Evolutionary conservation across 192 early-diverging fungal genomes (phyloP).

Genomic region (Chytriomyces confervae): DNA sequence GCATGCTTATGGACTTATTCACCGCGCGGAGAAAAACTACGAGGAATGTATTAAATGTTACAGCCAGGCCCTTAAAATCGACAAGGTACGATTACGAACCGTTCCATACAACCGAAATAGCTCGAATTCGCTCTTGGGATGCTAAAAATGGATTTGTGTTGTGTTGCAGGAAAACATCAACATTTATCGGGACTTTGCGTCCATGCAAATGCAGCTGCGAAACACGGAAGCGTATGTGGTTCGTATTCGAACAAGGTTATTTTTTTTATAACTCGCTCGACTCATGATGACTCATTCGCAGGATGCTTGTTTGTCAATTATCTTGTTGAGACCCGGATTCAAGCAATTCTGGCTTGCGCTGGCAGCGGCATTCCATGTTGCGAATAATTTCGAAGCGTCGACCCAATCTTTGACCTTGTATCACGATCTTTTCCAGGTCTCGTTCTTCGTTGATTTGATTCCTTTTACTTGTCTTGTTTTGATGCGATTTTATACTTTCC

Average conservation of each 20-base stretch:
- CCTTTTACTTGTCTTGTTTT: not conserved
- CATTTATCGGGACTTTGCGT: constrained; percentile 88
- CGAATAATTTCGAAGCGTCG: constrained; percentile 76
- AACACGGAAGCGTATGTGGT: constrained; percentile 77
- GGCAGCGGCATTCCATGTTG: constrained; percentile 83
- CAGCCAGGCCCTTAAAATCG: constrained; percentile 80
- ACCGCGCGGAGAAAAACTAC: constrained; percentile 92
- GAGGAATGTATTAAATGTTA: constrained; percentile 93
- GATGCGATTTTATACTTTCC: not conserved
- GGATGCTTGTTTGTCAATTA: constrained; percentile 48
- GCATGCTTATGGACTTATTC: constrained; percentile 95
- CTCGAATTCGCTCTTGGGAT: not conserved
- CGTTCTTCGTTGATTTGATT: not conserved
- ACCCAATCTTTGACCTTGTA: constrained; percentile 71
- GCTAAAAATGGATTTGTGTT: not conserved
- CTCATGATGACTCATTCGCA: not conserved
- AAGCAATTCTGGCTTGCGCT: constrained; percentile 85
- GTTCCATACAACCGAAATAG: constrained; percentile 8
- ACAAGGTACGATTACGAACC: constrained; percentile 59
- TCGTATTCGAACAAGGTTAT: constrained; percentile 44
- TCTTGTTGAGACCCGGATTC: constrained; percentile 71
- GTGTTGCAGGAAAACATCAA: constrained; percentile 79
- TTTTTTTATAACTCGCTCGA: not conserved
- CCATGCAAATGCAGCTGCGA: constrained; percentile 86
- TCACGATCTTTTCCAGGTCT: constrained; percentile 73